Conservation (phyloP, 1,284 basidiomycete species). For the Vanrija pseudolonga region DNA sequence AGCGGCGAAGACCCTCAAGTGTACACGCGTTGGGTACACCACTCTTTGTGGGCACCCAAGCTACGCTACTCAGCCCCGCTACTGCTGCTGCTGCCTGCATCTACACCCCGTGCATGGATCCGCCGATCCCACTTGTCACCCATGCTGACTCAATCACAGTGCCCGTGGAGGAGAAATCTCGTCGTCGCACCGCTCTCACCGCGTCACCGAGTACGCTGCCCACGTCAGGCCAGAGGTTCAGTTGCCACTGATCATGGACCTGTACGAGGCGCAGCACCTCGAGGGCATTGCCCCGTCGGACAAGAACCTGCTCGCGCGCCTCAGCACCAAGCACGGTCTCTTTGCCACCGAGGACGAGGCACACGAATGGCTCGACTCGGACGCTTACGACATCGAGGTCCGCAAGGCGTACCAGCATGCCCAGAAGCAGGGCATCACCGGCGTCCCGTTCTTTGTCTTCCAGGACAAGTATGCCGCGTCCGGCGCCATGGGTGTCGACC, state of each 20-base stretch:
- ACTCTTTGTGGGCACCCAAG: no score
- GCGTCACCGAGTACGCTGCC: constrained; percentile 33
- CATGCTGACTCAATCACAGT: neutral
- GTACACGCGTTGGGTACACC: no score
- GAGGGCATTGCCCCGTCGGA: constrained; percentile 41
- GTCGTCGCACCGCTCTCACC: constrained; percentile 46
- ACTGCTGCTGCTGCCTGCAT: no score
- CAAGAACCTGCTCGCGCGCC: constrained; percentile 30
- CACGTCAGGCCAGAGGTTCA: constrained; percentile 40
- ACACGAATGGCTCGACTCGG: constrained; percentile 27
- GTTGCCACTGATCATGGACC: constrained; percentile 28
- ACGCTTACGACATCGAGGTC: constrained; percentile 36
- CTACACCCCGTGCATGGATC: no score
- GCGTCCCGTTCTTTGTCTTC: constrained; percentile 51
- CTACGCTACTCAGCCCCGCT: no score
- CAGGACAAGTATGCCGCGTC: constrained; percentile 44
- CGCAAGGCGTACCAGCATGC: constrained; percentile 31
- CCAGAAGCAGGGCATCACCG: constrained; percentile 43
- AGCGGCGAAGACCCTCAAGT: no score
- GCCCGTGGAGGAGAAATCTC: constrained; percentile 10
- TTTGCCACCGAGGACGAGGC: constrained; percentile 36
- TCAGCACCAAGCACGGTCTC: constrained; percentile 42
- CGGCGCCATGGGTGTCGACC: constrained; percentile 51
- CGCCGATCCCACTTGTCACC: neutral
- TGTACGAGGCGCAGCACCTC: constrained; percentile 47